Evolutionary conservation across 139 green algal species (phyloP), one percentile per base, ranked within the genome.

Genomic region (Chlamydomonas urium): DNA sequence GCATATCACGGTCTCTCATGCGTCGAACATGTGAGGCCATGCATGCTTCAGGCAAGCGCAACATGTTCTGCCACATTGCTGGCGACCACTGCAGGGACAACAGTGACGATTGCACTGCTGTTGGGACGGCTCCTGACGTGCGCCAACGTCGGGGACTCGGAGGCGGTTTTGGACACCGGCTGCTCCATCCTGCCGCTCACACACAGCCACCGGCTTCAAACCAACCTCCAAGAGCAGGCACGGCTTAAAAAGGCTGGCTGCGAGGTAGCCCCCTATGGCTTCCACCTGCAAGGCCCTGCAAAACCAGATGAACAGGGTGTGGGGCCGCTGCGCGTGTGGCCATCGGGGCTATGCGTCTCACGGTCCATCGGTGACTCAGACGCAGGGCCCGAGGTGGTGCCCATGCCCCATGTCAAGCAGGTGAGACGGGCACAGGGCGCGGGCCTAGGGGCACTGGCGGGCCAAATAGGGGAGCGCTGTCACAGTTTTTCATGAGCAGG

Each of bases 281-380:
- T 87, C 38, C 86, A 89, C 74, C 77, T 90, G 67, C 83, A 85
- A 59, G 83, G 83, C 0, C 87, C 85, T 2, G 86, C 89, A 14
- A 83, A 82, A 56, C 80, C 78, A 8, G 71, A 75, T 14, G 84
- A 88, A 58, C 79, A 79, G 42, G 91, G 91, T 8, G 88, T 96
- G 31, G 93, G 93, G 6, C 93, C 93, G 0, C 76, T 98, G 37
- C 83, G 92, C 38, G 78, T 95, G 6, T 98, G 93, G 93, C 93
- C 93, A 5, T 92, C 93, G 3, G 93, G 93, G 2, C 79, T 98
- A 58, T 94, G 87, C 57, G 84, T 98, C 6, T 92, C 87, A 1
- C 76, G 92, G 1, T 89, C 90, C 4, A 87, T 97, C 1, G 93
- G 93, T 2, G 93, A 98, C 69, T 79, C 92, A 70, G 93, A 97